These are phyloP conservation scores for Aechmea fasciata DNA, from an alignment of 176 grass and related monocot species.

Conservation along the genomic window DNA sequence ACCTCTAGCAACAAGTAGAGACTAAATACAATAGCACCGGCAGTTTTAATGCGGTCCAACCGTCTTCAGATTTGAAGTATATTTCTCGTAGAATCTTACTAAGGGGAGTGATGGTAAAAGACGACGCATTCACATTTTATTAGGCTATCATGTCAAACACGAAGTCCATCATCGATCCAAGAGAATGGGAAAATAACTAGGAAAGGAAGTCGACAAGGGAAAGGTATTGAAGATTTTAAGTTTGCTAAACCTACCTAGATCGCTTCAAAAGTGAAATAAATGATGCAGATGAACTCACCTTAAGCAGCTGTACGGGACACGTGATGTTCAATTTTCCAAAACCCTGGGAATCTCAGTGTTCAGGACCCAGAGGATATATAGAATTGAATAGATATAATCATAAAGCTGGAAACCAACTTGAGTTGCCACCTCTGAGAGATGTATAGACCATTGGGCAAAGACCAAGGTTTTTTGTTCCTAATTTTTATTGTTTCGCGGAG, in stretches of 20 bases:
- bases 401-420: conserved; percentile 5
- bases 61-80: too few species aligned
- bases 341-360: neutral
- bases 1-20: too few species aligned
- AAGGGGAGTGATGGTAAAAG: too few species aligned
- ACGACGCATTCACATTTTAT: too few species aligned
- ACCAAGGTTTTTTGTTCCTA: neutral
- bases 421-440: neutral
- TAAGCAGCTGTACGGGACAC: neutral
- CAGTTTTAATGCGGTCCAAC: too few species aligned
- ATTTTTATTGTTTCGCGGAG: neutral
- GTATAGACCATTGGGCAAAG: neutral
- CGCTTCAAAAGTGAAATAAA: neutral
- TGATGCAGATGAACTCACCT: neutral
- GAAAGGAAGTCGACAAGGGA: neutral
- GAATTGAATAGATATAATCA: neutral
- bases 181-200: neutral
- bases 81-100: too few species aligned
- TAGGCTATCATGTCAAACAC: too few species aligned
- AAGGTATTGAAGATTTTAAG: neutral
- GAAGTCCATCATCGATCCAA: too few species aligned
- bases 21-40: too few species aligned
- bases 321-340: neutral
- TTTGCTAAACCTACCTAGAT: neutral
- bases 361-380: neutral